These are phyloP conservation scores for Candida anglica DNA, from an alignment of 805 yeast genomes.

Conservation along the genomic window DNA sequence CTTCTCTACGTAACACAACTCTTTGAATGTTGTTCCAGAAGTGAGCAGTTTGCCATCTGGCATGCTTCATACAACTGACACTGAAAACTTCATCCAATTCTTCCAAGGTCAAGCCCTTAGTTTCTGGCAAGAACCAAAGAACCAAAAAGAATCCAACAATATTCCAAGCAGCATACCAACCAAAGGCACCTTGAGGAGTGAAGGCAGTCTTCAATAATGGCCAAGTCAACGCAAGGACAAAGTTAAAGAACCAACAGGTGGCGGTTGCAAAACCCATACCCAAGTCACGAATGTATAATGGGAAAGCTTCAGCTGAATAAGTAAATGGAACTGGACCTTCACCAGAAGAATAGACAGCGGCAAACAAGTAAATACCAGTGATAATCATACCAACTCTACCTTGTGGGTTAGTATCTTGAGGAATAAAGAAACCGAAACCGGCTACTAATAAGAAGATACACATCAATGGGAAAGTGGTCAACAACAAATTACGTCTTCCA, in stretches of 20 bases:
- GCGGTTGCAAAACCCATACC: conserved; percentile 81
- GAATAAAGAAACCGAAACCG: conserved; percentile 72
- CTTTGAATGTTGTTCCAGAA: conserved; percentile 42
- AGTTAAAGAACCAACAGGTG: conserved; percentile 71
- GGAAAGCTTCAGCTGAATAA: conserved; percentile 79
- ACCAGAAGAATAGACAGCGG: conserved; percentile 75
- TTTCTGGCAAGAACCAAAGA: conserved; percentile 47
- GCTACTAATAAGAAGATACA: conserved; percentile 54
- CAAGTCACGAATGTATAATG: conserved; percentile 72
- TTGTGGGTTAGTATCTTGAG: conserved; percentile 33
- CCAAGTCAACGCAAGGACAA: conserved; percentile 72
- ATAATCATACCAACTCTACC: conserved; percentile 67
- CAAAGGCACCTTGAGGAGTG: conserved; percentile 81
- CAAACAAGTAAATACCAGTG: conserved; percentile 69
- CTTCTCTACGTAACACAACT: conserved; percentile 39
- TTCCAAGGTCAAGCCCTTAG: conserved; percentile 68
- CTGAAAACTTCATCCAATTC: conserved; percentile 72
- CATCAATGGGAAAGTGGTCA: conserved; percentile 63
- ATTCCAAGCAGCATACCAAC: conserved; percentile 88
- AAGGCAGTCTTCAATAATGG: conserved; percentile 65
- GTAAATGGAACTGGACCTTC: conserved; percentile 91
- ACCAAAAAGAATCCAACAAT: conserved; percentile 65
- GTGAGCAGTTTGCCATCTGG: conserved; percentile 33
- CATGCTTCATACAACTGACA: conserved; percentile 55
- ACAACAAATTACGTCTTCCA: conserved; percentile 64